These are phyloP conservation scores for Parvularia atlantis DNA, from an alignment of 78 protist genomes.

Conservation along the genomic window DNA sequence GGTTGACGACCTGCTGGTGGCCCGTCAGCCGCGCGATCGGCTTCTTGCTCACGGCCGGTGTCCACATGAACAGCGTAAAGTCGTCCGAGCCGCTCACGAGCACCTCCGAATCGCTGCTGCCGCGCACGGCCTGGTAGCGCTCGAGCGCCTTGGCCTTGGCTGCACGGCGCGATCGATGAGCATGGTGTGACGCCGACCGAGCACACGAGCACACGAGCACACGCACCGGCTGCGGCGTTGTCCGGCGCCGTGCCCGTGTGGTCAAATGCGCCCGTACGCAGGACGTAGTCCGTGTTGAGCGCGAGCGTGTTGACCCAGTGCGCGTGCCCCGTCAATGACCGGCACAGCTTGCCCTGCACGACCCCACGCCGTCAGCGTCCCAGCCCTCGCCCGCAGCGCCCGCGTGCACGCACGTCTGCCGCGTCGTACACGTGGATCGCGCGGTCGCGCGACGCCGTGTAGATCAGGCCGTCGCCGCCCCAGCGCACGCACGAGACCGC, in stretches of 20 bases:
- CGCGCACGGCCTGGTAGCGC: background rate
- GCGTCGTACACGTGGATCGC: conserved; percentile 78
- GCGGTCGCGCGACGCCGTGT: conserved; percentile 85
- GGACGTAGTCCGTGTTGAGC: conserved; percentile 81
- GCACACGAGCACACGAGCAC: background rate
- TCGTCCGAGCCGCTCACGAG: conserved; percentile 89
- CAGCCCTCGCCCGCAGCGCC: no score
- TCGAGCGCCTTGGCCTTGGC: conserved; percentile 1
- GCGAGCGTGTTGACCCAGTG: conserved; percentile 97
- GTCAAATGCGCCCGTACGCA: conserved; percentile 79
- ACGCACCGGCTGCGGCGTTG: no score
- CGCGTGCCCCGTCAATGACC: conserved; percentile 86
- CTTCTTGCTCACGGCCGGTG: conserved; percentile 61
- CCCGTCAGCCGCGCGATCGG: conserved; percentile 78
- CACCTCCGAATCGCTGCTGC: conserved; percentile 36
- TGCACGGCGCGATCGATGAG: background rate
- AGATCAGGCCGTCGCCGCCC: conserved; percentile 91
- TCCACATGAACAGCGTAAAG: conserved; percentile 91
- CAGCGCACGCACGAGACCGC: conserved; percentile 84
- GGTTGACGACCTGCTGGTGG: conserved; percentile 75
- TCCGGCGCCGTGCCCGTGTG: conserved; percentile 30
- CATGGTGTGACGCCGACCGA: background rate
- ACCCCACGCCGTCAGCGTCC: background rate
- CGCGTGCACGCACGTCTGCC: conserved; percentile 1
- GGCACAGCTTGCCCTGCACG: conserved; percentile 31